Evolutionary conservation across 345 rosid genomes (phyloP).

Genomic region (Moringa oleifera): DNA sequence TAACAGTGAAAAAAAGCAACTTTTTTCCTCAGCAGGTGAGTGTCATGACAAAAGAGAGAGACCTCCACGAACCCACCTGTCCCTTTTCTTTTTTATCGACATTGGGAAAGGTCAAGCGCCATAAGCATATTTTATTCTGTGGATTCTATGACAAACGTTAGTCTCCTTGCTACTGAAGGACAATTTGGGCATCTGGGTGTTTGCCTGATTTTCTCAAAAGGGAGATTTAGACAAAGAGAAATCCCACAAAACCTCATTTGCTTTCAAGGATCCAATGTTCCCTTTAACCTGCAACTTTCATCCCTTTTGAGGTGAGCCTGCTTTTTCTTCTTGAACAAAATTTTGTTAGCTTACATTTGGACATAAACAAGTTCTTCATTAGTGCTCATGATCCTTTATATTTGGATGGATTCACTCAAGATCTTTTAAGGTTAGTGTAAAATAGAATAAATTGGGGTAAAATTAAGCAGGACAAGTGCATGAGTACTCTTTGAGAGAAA

Average conservation of each 20-base stretch:
- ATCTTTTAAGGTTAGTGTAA: neutral
- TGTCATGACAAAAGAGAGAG: constrained; percentile 31
- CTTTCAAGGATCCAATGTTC: constrained; percentile 41
- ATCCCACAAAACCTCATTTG: constrained; percentile 36
- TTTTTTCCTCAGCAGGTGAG: constrained; percentile 8
- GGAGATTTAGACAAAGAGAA: constrained; percentile 33
- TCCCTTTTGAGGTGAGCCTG: constrained; percentile 54
- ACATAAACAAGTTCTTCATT: constrained; percentile 23
- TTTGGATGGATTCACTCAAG: constrained; percentile 29
- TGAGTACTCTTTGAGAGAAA: too few species aligned
- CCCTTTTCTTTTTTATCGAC: constrained; percentile 23
- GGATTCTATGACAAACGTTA: constrained; percentile 50
- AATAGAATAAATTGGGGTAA: too few species aligned
- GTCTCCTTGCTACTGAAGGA: constrained; percentile 30
- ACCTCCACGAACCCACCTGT: neutral
- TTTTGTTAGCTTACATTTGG: constrained; percentile 30
- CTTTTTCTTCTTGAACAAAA: constrained; percentile 18
- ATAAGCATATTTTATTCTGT: constrained; percentile 9
- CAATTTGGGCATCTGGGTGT: constrained; percentile 26
- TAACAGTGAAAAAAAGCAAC: constrained; percentile 14
- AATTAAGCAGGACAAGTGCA: too few species aligned
- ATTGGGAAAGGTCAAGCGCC: constrained; percentile 22
- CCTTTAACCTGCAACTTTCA: constrained; percentile 41
- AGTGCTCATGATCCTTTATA: constrained; percentile 20
- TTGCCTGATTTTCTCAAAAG: constrained; percentile 10